Base-by-base conservation (phyloP, 768 basidiomycete species). In the Crucibulum laeve region DNA sequence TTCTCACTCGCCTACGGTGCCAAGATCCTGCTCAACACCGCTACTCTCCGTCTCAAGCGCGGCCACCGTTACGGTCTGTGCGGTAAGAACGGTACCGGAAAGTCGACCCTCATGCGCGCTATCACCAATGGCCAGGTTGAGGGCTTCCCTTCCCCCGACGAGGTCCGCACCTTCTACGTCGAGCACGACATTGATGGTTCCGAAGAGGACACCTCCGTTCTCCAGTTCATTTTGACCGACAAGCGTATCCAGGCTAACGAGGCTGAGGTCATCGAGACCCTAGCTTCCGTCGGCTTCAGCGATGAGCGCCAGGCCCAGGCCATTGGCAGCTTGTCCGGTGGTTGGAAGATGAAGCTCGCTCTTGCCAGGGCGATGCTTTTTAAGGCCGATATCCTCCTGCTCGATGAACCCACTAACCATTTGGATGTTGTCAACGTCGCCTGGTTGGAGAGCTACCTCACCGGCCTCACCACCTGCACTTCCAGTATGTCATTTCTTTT, bases 311-410 rank as follows among this genome's bases (percentile, higher is more conserved):
- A 96, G 70, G 73, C 69, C 51, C 76, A 87, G 49, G 69, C 91
- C 30, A 96, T 96, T 52, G 91, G 93, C 51, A 82, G 82, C 46
- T 73, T 97, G 30, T 97, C 94, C 34, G 94, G 94, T 80, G 94
- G 94, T 75, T 96, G 94, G 94, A 97, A 97, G 80, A 97, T 97
- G 94, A 97, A 96, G 80, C 85, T 97, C 50, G 94, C 94, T 30
- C 82, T 97, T 48, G 94, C 94, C 46, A 82, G 94, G 49, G 94
- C 94, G 39, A 95, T 97, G 83, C 77, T 97, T 35, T 97, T 97
- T 87, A 90, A 87, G 74, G 94, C 94, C 50, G 94, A 97, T 59
- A 97, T 97, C 59, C 83, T 97, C 40, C 72, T 96, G 21, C 88
- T 95, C 52, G 93, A 96, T 67, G 93, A 96, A 73, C 93, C 93